A percentile compares a stretch with the other conserved stretches of the same genome.
These are phyloP conservation scores for Bimuria novae-zelandiae DNA, from an alignment of 2,329 filamentous ascomycete species.

Conservation along the genomic window DNA sequence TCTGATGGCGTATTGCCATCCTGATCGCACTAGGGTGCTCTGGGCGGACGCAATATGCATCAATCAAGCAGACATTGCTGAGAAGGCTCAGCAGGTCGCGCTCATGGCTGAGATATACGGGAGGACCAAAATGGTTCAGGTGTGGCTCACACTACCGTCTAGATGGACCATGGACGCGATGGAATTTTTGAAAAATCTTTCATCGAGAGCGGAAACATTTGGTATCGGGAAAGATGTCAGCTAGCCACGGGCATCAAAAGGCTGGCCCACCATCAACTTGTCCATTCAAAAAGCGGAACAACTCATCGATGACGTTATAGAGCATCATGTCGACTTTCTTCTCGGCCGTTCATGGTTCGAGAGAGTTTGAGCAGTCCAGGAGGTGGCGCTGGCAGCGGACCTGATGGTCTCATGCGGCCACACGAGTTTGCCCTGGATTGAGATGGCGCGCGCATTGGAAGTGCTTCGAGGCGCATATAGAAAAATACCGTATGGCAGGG, in stretches of 20 bases:
- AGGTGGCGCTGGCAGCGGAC: constrained; percentile 4
- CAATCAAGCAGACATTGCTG: constrained; percentile 14
- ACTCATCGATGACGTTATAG: background rate
- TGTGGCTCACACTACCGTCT: constrained; percentile 5
- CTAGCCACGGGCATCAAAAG: background rate
- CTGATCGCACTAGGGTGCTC: constrained; percentile 4
- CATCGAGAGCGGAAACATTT: background rate
- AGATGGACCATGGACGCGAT: background rate
- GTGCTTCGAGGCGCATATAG: constrained; percentile 1
- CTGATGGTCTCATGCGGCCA: constrained; percentile 7
- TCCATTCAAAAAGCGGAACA: background rate
- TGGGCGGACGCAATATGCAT: constrained; percentile 14
- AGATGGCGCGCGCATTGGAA: constrained; percentile 1
- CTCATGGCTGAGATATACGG: constrained; percentile 10
- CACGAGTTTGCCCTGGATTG: background rate
- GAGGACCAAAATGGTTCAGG: constrained; percentile 5
- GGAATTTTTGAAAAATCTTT: constrained; percentile 4
- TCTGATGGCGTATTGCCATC: constrained; percentile 7
- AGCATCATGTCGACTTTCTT: background rate
- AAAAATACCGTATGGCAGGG: background rate
- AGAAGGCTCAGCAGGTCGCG: constrained; percentile 6
- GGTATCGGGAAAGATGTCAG: constrained; percentile 1
- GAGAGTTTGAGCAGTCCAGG: constrained; percentile 8
- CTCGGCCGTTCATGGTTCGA: constrained; percentile 5
- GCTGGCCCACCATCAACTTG: background rate